Evolutionary conservation across 176 grass and related monocot species (phyloP).

Genomic region (Thalia dealbata): DNA sequence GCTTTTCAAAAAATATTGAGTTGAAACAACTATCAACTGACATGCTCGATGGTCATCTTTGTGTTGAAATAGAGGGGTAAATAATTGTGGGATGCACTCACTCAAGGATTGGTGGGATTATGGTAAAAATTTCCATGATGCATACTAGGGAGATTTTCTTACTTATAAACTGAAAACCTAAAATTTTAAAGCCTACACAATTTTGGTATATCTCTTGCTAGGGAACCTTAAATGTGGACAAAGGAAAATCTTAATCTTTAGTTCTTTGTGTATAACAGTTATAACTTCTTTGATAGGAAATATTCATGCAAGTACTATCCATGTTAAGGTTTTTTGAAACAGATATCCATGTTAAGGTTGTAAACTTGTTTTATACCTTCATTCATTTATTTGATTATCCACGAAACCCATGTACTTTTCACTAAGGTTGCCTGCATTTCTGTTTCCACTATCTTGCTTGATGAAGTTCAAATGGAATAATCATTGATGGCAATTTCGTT

Average conservation of each 20-base stretch:
- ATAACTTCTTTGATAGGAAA: background rate
- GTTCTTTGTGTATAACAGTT: too few species aligned
- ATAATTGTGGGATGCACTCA: background rate
- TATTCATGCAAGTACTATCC: background rate
- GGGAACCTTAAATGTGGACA: too few species aligned
- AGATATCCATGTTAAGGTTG: background rate
- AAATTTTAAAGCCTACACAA: background rate
- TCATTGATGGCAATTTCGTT: conserved; percentile 62
- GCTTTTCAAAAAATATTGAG: background rate
- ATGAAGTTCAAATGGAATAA: conserved; percentile 72
- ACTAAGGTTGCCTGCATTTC: conserved; percentile 7
- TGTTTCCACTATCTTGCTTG: conserved; percentile 14
- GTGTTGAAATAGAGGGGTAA: background rate
- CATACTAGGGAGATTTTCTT: too few species aligned
- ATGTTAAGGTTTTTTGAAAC: too few species aligned
- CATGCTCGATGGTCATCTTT: background rate
- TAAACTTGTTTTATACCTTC: background rate
- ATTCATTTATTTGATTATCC: background rate
- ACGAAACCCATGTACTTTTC: background rate
- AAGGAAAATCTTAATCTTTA: too few species aligned
- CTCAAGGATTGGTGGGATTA: background rate
- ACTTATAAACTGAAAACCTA: background rate
- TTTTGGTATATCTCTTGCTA: too few species aligned
- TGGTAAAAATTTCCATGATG: background rate
- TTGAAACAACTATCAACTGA: background rate